phyloP scores from a whole-genome alignment of 805 yeast species.

The Pichia kluyveri region DNA sequence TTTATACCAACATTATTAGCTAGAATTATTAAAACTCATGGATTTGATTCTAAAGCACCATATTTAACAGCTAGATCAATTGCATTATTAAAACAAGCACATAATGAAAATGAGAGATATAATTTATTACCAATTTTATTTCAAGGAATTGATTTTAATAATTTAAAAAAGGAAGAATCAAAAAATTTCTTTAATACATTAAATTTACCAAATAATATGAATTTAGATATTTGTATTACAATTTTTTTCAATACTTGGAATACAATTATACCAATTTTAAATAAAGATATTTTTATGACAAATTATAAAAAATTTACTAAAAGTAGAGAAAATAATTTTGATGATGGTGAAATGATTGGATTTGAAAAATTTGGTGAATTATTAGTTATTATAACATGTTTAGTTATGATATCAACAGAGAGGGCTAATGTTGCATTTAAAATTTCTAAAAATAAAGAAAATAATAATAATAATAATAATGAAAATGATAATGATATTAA shows the following conservation, averaged over 20 bases:
- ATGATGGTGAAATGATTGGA: conserved; percentile 32
- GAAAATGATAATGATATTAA: neutral
- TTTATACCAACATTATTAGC: conserved; percentile 67
- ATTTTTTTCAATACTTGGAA: conserved; percentile 76
- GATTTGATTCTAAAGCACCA: conserved; percentile 65
- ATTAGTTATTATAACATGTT: conserved; percentile 38
- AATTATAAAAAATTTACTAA: conserved; percentile 43
- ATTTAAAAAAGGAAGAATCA: conserved; percentile 33
- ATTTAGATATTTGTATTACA: conserved; percentile 59
- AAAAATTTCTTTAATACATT: conserved; percentile 34
- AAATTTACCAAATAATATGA: conserved; percentile 42
- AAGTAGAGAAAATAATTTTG: conserved; percentile 35
- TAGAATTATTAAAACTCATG: conserved; percentile 59
- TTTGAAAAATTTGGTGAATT: conserved; percentile 51
- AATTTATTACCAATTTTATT: conserved; percentile 25
- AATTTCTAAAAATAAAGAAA: neutral
- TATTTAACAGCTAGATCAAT: conserved; percentile 60
- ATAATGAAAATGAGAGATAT: conserved; percentile 17
- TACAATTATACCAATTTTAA: conserved; percentile 56
- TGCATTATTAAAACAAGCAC: conserved; percentile 54
- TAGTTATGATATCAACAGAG: conserved; percentile 38
- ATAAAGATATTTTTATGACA: conserved; percentile 56
- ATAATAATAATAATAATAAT: conserved; percentile 2
- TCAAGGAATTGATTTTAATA: conserved; percentile 29
- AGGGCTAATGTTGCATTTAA: conserved; percentile 16